A percentile compares a stretch with the other conserved stretches of the same genome.
Evolutionary conservation across 2,329 filamentous ascomycete species (phyloP).

Genomic region (Paecilomyces dactylethromorphus): DNA sequence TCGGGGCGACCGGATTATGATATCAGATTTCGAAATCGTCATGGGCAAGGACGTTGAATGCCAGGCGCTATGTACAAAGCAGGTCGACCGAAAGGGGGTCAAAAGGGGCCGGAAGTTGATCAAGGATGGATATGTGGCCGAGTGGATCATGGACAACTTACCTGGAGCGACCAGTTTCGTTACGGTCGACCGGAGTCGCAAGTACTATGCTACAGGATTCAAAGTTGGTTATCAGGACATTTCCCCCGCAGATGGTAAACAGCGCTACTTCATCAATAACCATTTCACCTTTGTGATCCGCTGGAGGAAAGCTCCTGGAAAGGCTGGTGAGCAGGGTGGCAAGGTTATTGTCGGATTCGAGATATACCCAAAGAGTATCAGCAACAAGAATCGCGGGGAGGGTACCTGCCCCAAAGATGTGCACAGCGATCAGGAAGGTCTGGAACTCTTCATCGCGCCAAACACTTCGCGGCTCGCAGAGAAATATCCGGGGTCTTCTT

Average conservation of each 20-base stretch:
- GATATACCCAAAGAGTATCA: constrained; percentile 80
- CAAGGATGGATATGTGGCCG: constrained; percentile 72
- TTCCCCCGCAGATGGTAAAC: constrained; percentile 52
- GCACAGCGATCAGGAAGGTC: constrained; percentile 54
- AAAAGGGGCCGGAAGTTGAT: constrained; percentile 66
- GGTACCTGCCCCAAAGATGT: constrained; percentile 64
- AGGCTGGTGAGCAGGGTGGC: constrained; percentile 61
- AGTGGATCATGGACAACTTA: constrained; percentile 91
- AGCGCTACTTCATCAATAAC: constrained; percentile 73
- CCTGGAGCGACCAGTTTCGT: constrained; percentile 85
- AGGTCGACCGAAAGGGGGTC: constrained; percentile 59
- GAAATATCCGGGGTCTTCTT: constrained; percentile 54
- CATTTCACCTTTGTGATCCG: constrained; percentile 81
- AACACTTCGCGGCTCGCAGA: constrained; percentile 53
- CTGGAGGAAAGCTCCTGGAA: constrained; percentile 64
- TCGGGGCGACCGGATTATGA: constrained; percentile 76
- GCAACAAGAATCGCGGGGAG: constrained; percentile 53
- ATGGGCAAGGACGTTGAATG: constrained; percentile 73
- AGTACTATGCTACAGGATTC: constrained; percentile 87
- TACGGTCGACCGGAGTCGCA: constrained; percentile 73
- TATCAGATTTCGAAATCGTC: constrained; percentile 72
- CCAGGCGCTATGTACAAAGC: constrained; percentile 63
- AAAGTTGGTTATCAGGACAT: constrained; percentile 74
- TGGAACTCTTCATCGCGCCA: constrained; percentile 63
- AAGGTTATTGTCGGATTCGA: constrained; percentile 85